Evolutionary conservation across 805 yeast genomes (phyloP), one percentile per base, ranked within the genome.

Genomic region (Schwanniomyces sp.): DNA sequence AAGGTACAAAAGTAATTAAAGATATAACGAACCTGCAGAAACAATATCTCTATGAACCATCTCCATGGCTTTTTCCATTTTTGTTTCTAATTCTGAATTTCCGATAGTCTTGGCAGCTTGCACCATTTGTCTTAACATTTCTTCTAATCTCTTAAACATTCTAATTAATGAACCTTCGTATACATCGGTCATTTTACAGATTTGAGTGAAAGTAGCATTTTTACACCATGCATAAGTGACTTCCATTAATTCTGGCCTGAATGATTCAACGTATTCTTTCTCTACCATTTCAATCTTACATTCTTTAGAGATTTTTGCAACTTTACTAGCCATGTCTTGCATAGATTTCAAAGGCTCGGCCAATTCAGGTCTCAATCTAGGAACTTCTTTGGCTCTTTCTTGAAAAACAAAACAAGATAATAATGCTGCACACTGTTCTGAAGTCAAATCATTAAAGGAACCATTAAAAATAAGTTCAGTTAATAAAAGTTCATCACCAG

Each of bases 111-210:
- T 89, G 2, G 99, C 94, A 11, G 97, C 98, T 56, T 81, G 84
- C 40, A 85, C 84, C 81, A 94, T 77, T 66, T 94, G 99, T 60
- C 92, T 82, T 47, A 94, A 73, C 76, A 94, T 78, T 65, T 94
- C 99, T 67, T 94, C 99, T 46, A 94, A 74, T 62, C 99, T 80
- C 67, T 94, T 86, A 74, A 94, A 94, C 83, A 89, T 88, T 64
- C 99, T 84, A 54, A 94, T 92, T 62, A 94, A 78, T 18, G 96
- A 86, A 37, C 99, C 99, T 72, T 94, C 99, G 57, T 92, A 94
- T 39, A 94, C 98, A 63, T 94, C 99, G 0, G 99, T 94, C 97
- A 94, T 91, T 67, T 92, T 92, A 73, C 98, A 92, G 52, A 94
- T 92, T 64, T 92, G 97, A 0, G 97, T 92, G 67, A 94, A 94